Evolutionary conservation across 2,329 filamentous ascomycete genomes (phyloP), one percentile per base, ranked within the genome.

Genomic region (Ilyonectria mors-panacis): DNA sequence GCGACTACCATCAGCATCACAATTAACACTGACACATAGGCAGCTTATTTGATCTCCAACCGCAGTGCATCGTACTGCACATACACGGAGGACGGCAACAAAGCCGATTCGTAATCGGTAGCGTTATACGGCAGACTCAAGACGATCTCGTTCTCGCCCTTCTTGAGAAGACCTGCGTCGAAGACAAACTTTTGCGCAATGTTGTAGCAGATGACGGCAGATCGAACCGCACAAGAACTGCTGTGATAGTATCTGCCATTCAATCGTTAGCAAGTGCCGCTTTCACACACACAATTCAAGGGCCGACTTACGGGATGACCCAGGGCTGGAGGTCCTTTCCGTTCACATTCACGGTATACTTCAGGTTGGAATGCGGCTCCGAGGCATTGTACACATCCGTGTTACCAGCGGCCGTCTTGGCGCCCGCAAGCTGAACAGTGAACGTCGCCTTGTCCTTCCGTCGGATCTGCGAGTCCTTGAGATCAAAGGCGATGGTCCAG

Each of bases 21-120:
- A 56, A 9, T 10, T 30, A 6, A 7, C 17, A 6, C 17, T 9
- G 19, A 10, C 26, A 21, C 6, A 33, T 17, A 19, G 28, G 26
- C 8, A 19, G 30, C 50, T 51, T 23, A 70, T n/a, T 77, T 69
- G 51, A 91, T 75, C 73, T 92, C 89, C 53, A 92, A 72, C 57
- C 89, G 82, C 74, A 92, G 72, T 2, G 90, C 89, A 79, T 92
- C 89, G 69, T 92, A 92, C 80, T 92, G 89, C 6, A 92, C 85
- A 76, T 92, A 92, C 0, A 89, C 81, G 1, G 83, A 84, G 48
- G 79, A 78, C 0, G 88, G 84, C 63, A 91, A 70, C 9, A 91
- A 57, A 0, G 89, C 89, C 33, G 84, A 85, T 78, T 91, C 88
- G 17, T 86, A 85, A 70, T 90, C 83, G 4, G 87, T 91, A 1